These are phyloP conservation scores for Platanus orientalis DNA, from an alignment of 164 flowering plant genomes.

Conservation along the genomic window DNA sequence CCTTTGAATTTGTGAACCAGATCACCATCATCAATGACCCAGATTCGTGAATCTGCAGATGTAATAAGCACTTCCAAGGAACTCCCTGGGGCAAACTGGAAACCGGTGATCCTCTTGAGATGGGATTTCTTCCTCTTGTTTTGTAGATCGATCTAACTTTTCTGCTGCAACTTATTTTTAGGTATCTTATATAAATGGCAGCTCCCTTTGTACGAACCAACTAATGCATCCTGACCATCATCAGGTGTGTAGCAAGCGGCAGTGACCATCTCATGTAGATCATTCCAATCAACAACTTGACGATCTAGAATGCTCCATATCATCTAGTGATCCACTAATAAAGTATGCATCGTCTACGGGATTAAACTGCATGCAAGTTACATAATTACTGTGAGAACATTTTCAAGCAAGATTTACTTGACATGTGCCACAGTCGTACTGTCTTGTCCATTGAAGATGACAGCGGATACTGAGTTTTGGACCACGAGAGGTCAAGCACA, in stretches of 20 bases:
- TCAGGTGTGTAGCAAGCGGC: slow-evolving; percentile 96
- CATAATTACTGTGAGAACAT: slow-evolving; percentile 91
- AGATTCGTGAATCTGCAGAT: slow-evolving; percentile 89
- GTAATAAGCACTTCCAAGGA: slow-evolving; percentile 87
- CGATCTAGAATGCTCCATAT: too few relatives aligned
- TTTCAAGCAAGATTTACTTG: slow-evolving; percentile 84
- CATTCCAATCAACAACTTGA: too few relatives aligned
- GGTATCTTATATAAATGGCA: slow-evolving; percentile 74
- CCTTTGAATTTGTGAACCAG: too few relatives aligned
- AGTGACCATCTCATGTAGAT: too few relatives aligned
- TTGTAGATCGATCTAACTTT: slow-evolving; percentile 68
- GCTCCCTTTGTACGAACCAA: slow-evolving; percentile 94
- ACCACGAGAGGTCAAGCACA: slow-evolving; percentile 98
- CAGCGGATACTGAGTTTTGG: slow-evolving; percentile 94
- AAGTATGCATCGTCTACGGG: slow-evolving; percentile 94
- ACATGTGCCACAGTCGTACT: too few relatives aligned
- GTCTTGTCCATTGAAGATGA: slow-evolving; percentile 99
- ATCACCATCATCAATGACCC: slow-evolving; percentile 81
- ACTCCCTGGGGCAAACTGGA: too few relatives aligned
- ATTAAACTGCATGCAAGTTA: slow-evolving; percentile 98
- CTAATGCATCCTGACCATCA: slow-evolving; percentile 98
- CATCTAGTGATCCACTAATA: too few relatives aligned
- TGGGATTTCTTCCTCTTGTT: slow-evolving; percentile 84
- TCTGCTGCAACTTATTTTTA: slow-evolving; percentile 74
- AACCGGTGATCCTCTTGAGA: slow-evolving; percentile 80